Percentiles rank a stretch among this genome's conserved stretches.
phyloP scores from a whole-genome alignment of 148 eudicot genomes.

The Vaccinium corymbosum region DNA sequence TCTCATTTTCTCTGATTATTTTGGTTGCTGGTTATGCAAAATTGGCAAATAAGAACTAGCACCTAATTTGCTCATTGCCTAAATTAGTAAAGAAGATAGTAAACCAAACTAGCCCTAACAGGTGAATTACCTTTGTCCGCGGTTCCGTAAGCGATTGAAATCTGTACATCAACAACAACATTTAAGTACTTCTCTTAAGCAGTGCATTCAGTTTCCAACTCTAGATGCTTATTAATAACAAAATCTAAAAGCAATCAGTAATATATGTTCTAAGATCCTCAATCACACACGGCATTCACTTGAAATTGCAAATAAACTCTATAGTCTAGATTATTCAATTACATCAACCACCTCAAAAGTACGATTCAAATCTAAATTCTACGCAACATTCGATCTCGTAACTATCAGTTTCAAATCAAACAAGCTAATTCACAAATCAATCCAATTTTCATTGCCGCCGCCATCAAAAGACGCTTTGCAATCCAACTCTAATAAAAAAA shows the following conservation, averaged over 20 bases:
- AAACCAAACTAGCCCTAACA: constrained; percentile 1
- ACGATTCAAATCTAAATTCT: neutral
- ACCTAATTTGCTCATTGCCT: neutral
- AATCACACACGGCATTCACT: neutral
- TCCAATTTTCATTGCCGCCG: constrained; percentile 10
- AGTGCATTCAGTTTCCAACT: neutral
- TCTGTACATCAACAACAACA: neutral
- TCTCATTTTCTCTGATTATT: neutral
- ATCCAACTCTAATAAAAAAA: neutral
- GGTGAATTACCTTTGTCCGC: neutral
- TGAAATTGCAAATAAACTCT: neutral
- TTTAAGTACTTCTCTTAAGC: neutral
- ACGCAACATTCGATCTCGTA: constrained; percentile 5
- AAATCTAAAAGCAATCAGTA: neutral
- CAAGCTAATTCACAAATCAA: neutral
- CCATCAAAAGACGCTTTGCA: neutral
- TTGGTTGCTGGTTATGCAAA: neutral
- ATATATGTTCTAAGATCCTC: neutral
- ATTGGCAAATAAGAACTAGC: neutral
- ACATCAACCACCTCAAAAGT: neutral
- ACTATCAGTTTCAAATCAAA: neutral
- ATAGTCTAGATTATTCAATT: neutral
- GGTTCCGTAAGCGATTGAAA: neutral
- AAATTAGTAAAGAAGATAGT: neutral
- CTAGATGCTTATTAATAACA: neutral